Evolutionary conservation across 2,329 filamentous ascomycete species (phyloP).

Genomic region (Diaporthe citriasiana): DNA sequence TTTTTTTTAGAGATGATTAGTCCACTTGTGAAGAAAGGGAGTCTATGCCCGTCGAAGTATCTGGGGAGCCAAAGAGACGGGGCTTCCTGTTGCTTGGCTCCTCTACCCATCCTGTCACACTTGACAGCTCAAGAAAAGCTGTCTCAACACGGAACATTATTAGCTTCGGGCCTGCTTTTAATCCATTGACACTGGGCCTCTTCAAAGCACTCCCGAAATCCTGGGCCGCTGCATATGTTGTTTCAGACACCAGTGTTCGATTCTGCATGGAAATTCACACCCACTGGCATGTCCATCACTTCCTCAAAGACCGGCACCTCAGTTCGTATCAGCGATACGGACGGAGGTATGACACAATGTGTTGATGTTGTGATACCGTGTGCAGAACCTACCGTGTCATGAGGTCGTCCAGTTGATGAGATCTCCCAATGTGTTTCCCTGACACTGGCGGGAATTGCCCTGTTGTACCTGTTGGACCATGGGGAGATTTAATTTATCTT

Average conservation of each 20-base stretch:
- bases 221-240: slow-evolving; percentile 4
- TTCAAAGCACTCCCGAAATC: neutral
- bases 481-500: slow-evolving; percentile 19
- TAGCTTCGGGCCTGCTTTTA: neutral
- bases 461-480: slow-evolving; percentile 37
- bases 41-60: neutral
- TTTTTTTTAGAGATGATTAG: too few relatives aligned
- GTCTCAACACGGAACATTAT: neutral
- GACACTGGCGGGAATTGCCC: slow-evolving; percentile 27
- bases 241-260: neutral
- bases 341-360: slow-evolving; percentile 33
- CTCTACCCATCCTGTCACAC: neutral
- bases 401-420: neutral
- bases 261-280: neutral
- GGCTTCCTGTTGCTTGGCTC: neutral
- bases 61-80: neutral
- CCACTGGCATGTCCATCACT: too few relatives aligned
- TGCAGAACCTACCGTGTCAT: slow-evolving; percentile 8
- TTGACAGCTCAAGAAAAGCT: neutral
- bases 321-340: slow-evolving; percentile 32
- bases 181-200: neutral
- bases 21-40: neutral
- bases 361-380: slow-evolving; percentile 35
- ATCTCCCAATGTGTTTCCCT: neutral
- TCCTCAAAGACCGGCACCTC: neutral